Evolutionary conservation across 177 flowering plant genomes (phyloP).

Genomic region (Vitis hybrid): DNA sequence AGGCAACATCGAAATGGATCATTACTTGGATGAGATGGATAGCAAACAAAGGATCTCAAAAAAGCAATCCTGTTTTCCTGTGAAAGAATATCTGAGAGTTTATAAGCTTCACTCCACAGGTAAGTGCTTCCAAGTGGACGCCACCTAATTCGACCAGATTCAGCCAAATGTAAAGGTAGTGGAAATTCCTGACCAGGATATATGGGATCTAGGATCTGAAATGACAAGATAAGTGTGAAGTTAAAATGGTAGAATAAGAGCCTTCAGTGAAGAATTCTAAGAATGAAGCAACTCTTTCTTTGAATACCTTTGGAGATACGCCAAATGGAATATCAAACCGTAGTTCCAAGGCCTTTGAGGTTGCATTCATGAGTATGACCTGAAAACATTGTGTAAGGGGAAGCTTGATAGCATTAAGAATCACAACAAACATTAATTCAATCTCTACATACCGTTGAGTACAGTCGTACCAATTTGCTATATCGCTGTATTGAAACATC

Average conservation of each 20-base stretch:
- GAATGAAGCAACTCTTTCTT: neutral
- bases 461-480: constrained; percentile 76
- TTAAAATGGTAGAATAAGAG: neutral
- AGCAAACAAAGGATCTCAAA: constrained; percentile 82
- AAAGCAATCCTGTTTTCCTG: constrained; percentile 64
- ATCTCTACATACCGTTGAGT: constrained; percentile 72
- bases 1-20: constrained; percentile 93
- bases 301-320: constrained; percentile 79
- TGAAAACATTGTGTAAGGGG: constrained; percentile 24
- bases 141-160: constrained; percentile 89
- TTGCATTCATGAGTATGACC: constrained; percentile 79
- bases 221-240: constrained; percentile 4
- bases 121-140: constrained; percentile 83
- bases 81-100: constrained; percentile 61
- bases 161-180: constrained; percentile 90
- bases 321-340: constrained; percentile 98
- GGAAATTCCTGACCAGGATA: constrained; percentile 88
- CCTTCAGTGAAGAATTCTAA: neutral
- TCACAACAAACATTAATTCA: neutral
- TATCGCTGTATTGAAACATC: constrained; percentile 85
- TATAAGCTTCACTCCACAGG: constrained; percentile 94
- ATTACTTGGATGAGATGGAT: constrained; percentile 86
- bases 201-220: constrained; percentile 85
- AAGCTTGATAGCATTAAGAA: constrained; percentile 7
- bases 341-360: constrained; percentile 78